Conservation (phyloP, 2,329 filamentous ascomycete genomes). For the Teratosphaeria destructans region DNA sequence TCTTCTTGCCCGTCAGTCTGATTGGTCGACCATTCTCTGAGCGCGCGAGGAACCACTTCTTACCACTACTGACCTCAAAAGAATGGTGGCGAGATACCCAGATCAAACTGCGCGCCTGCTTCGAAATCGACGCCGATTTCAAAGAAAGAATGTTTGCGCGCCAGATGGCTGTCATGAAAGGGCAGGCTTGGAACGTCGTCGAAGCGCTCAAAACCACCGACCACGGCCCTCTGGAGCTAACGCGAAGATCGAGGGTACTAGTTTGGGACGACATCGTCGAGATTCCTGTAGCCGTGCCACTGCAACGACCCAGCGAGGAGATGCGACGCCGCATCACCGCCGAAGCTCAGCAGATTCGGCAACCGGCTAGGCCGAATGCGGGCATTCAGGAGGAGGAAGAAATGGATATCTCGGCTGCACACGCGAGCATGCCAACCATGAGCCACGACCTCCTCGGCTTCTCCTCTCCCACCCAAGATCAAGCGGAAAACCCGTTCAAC, state of each 20-base stretch:
- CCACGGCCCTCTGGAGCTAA: conserved; percentile 88
- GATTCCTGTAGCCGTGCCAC: conserved; percentile 83
- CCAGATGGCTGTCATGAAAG: conserved; percentile 98
- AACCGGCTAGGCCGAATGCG: conserved; percentile 6
- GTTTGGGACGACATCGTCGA: conserved; percentile 98
- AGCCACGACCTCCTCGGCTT: conserved; percentile 61
- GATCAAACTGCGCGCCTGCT: conserved; percentile 71
- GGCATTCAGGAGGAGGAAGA: conserved; percentile 56
- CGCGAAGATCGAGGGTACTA: conserved; percentile 78
- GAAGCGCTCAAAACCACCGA: conserved; percentile 89
- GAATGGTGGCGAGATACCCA: conserved; percentile 97
- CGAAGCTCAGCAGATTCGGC: conserved; percentile 1
- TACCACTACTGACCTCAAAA: conserved; percentile 89
- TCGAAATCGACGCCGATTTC: conserved; percentile 88
- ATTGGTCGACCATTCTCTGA: conserved; percentile 95
- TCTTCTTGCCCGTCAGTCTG: conserved; percentile 90
- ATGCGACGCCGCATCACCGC: conserved; percentile 51
- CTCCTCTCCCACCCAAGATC: conserved; percentile 8
- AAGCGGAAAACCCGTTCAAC: conserved; percentile 38
- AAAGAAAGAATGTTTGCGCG: conserved; percentile 98
- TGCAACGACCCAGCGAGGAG: conserved; percentile 77
- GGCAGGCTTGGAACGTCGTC: conserved; percentile 97
- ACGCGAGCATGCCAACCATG: conserved; percentile 45
- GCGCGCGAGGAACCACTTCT: conserved; percentile 84
- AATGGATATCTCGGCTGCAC: conserved; percentile 76